phyloP scores from a whole-genome alignment of 805 yeast genomes.

The Monosporozyma solicola region DNA sequence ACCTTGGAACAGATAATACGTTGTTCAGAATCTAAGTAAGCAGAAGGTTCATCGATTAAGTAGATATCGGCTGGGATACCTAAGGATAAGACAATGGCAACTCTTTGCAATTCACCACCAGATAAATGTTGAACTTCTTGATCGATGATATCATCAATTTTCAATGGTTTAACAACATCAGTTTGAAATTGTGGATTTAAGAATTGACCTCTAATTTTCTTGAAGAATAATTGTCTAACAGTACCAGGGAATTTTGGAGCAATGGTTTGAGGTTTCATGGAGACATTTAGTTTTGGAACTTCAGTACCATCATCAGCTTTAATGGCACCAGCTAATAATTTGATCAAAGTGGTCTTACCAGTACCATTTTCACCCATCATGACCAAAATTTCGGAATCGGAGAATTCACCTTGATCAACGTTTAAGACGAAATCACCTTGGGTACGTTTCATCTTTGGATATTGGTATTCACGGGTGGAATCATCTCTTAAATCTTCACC shows the following conservation, averaged over 20 bases:
- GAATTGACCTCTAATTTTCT: constrained; percentile 90
- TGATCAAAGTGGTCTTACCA: constrained; percentile 97
- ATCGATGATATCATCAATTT: constrained; percentile 88
- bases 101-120: constrained; percentile 99
- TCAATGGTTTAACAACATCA: constrained; percentile 93
- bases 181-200: constrained; percentile 96
- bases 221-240: constrained; percentile 93
- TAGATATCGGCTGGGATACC: constrained; percentile 95
- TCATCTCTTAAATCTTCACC: constrained; percentile 67
- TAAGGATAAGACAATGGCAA: constrained; percentile 88
- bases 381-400: constrained; percentile 93
- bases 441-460: constrained; percentile 80
- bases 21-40: constrained; percentile 97
- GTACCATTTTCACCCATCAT: constrained; percentile 99
- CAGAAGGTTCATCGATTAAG: constrained; percentile 97
- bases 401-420: constrained; percentile 81
- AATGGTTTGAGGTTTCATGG: constrained; percentile 98
- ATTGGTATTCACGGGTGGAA: constrained; percentile 66
- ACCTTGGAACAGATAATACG: constrained; percentile 99
- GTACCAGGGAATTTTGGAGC: constrained; percentile 99
- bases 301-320: constrained; percentile 78
- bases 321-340: constrained; percentile 85
- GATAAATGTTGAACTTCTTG: constrained; percentile 96
- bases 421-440: constrained; percentile 90
- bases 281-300: constrained; percentile 82